A percentile compares a stretch with the other conserved stretches of the same genome.
Conservation (phyloP, 495 filamentous ascomycete genomes). For the Penicillium manginii region DNA sequence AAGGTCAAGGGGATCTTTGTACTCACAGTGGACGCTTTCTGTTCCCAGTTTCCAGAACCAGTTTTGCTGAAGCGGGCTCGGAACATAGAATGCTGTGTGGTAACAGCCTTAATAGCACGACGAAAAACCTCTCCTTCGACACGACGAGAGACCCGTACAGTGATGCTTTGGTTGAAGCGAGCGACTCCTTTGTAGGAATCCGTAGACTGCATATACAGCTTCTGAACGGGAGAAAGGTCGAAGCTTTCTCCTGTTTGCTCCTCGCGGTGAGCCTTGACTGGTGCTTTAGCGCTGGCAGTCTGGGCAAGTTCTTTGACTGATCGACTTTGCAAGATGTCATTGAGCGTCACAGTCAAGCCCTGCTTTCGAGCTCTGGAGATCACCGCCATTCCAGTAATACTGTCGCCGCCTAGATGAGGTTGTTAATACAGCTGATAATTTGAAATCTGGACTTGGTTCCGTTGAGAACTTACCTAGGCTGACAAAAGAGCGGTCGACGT, state of each 20-base stretch:
- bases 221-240: conserved; percentile 52
- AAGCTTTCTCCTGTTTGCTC: conserved; percentile 54
- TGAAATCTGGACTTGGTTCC: conserved; percentile 4
- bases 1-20: not conserved
- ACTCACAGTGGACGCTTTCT: conserved; percentile 42
- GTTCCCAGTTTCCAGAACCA: conserved; percentile 43
- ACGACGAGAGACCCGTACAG: conserved; percentile 57
- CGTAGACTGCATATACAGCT: conserved; percentile 49
- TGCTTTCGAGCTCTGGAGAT: conserved; percentile 44
- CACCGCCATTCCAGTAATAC: conserved; percentile 47
- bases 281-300: conserved; percentile 26
- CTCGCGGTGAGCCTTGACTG: conserved; percentile 20
- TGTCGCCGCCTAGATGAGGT: conserved; percentile 48
- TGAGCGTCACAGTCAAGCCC: conserved; percentile 39
- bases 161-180: conserved; percentile 74
- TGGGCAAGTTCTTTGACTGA: conserved; percentile 42
- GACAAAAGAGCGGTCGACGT: conserved; percentile 45
- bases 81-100: conserved; percentile 70
- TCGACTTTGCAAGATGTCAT: conserved; percentile 42
- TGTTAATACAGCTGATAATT: conserved; percentile 25
- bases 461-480: conserved; percentile 41
- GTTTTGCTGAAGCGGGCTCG: conserved; percentile 60
- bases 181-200: conserved; percentile 48
- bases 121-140: conserved; percentile 54
- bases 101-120: conserved; percentile 59